phyloP scores from a whole-genome alignment of 176 grass and related monocot species.

The Aegilops speltoides region DNA sequence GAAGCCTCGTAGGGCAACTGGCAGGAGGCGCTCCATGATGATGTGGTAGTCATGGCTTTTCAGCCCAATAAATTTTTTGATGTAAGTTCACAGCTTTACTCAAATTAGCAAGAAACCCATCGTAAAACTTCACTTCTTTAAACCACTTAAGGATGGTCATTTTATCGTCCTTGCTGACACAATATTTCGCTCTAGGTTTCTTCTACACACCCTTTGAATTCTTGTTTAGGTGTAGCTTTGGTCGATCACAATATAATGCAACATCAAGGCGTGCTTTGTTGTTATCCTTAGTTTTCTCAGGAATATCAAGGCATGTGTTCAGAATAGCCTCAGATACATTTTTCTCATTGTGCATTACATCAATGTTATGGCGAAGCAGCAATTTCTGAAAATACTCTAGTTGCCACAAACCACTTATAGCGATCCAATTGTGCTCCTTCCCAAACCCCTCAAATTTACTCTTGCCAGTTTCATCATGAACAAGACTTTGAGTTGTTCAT shows the following conservation, averaged over 20 bases:
- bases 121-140: conserved; percentile 5
- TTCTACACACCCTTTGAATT: background rate
- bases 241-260: background rate
- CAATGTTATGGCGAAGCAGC: too few relatives aligned
- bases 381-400: background rate
- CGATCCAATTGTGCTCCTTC: too few relatives aligned
- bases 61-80: background rate
- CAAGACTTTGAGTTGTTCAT: too few relatives aligned
- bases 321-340: too few relatives aligned
- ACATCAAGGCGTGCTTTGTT: conserved; percentile 17
- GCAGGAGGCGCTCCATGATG: background rate
- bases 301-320: too few relatives aligned
- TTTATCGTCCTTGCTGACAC: background rate
- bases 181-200: background rate
- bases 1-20: background rate
- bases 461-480: too few relatives aligned
- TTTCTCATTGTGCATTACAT: too few relatives aligned
- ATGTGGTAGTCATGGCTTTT: conserved; percentile 21
- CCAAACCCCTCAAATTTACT: too few relatives aligned
- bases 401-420: too few relatives aligned
- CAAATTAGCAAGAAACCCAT: conserved; percentile 18
- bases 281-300: conserved; percentile 7
- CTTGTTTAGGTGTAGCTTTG: background rate
- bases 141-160: background rate
- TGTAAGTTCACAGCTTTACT: background rate